Evolutionary conservation across 768 basidiomycete genomes (phyloP), one percentile per base, ranked within the genome.

Genomic region (Termitomyces sp.): DNA sequence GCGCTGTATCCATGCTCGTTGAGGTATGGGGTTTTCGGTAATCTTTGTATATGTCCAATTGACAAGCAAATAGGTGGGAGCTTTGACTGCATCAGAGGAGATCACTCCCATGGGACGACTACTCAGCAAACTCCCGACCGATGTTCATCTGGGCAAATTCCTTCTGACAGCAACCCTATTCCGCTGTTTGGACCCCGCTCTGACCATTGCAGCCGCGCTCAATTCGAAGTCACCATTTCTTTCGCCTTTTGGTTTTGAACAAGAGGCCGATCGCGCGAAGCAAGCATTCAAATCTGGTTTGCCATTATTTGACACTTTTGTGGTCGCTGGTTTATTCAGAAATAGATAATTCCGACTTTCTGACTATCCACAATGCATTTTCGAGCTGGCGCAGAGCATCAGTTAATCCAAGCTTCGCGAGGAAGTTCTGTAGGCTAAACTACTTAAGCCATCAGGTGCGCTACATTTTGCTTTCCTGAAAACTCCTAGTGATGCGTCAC

Each of bases 81-180:
- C 96, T 5, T 74, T 99, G 59, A 98, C 93, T 1, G 64, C 80
- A 2, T 75, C 77, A 1, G 93, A 99, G 69, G 94, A 96, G 18
- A 95, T 99, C 60, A 98, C 96, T 1, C 88, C 94, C 0, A 90
- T 98, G 85, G 96, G 96, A 41, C 79, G 86, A 54, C 75, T 96
- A 24, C 78, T 99, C 41, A 93, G 92, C 74, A 90, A 92, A 68
- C 76, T 99, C 40, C 96, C 96, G 0, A 92, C 94, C 47, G 96
- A 99, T 67, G 95, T 98, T 16, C 93, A 98, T 68, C 82, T 97
- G 3, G 95, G 94, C 40, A 97, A 98, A 74, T 90, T 98, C 68
- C 77, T 98, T 16, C 76, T 98, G 43, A 83, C 86, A 26, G 88
- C 94, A 5, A 86, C 88, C 2, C 69, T 94, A 40, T 91, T 98